These are phyloP conservation scores for Apodospora peruviana DNA, from an alignment of 495 filamentous ascomycete genomes.

Conservation along the genomic window DNA sequence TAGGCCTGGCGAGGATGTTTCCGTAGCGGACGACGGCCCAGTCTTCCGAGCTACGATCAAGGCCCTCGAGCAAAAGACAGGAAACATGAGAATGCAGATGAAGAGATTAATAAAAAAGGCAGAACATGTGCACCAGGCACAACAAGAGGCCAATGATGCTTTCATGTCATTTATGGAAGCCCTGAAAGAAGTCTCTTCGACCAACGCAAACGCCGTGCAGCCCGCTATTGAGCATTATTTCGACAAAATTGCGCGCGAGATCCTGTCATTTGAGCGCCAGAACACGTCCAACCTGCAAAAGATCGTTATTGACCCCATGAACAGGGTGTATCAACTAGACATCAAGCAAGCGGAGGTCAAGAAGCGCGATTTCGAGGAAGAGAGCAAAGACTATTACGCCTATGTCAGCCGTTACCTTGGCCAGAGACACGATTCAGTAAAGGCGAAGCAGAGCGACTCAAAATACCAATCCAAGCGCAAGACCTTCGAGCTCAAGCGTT, in stretches of 20 bases:
- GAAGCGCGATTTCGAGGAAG: slow-evolving; percentile 97
- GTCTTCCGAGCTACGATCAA: slow-evolving; percentile 97
- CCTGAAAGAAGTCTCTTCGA: slow-evolving; percentile 77
- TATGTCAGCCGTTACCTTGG: slow-evolving; percentile 93
- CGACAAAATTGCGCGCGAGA: slow-evolving; percentile 90
- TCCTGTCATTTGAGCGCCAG: slow-evolving; percentile 76
- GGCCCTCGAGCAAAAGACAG: slow-evolving; percentile 90
- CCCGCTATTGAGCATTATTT: slow-evolving; percentile 97
- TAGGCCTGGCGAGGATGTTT: slow-evolving; percentile 81
- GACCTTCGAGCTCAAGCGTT: slow-evolving; percentile 93
- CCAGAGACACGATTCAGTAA: slow-evolving; percentile 89
- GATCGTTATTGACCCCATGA: slow-evolving; percentile 89
- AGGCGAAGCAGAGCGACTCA: slow-evolving; percentile 95
- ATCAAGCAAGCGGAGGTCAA: slow-evolving; percentile 98
- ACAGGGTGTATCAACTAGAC: slow-evolving; percentile 85
- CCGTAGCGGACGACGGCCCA: slow-evolving; percentile 84
- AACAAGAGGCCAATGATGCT: slow-evolving; percentile 77
- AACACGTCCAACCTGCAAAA: slow-evolving; percentile 82
- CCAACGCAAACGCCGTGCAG: slow-evolving; percentile 91
- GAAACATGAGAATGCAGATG: slow-evolving; percentile 87
- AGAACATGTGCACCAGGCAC: slow-evolving; percentile 76
- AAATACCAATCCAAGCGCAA: slow-evolving; percentile 94
- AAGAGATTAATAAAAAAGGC: slow-evolving; percentile 93
- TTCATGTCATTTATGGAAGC: slow-evolving; percentile 79
- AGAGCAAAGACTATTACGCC: slow-evolving; percentile 94